Conservation (phyloP, 805 yeast genomes). For the Tetrapisispora arboricola region DNA sequence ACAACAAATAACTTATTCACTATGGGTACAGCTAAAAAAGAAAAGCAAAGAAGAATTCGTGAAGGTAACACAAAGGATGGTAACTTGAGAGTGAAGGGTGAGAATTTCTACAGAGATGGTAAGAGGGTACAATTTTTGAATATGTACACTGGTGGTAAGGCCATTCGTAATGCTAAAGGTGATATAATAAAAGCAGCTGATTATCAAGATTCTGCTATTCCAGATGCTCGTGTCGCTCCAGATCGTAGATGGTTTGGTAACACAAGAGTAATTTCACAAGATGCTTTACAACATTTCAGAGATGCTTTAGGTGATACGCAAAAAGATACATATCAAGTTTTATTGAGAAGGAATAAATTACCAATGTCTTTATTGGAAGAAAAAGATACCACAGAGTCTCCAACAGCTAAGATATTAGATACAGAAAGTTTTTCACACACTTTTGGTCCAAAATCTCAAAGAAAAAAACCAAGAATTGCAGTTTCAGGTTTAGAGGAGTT, state of each 20-base stretch:
- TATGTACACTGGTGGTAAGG: slow-evolving; percentile 90
- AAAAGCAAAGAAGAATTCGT: slow-evolving; percentile 74
- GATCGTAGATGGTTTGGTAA: slow-evolving; percentile 97
- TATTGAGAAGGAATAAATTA: slow-evolving; percentile 77
- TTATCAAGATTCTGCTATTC: slow-evolving; percentile 77
- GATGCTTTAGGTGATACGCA: slow-evolving; percentile 85
- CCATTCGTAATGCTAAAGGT: slow-evolving; percentile 78
- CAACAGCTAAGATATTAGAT: slow-evolving; percentile 71
- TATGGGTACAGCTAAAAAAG: slow-evolving; percentile 94
- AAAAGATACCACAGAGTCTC: slow-evolving; percentile 64
- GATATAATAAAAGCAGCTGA: slow-evolving; percentile 81
- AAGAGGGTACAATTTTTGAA: slow-evolving; percentile 80
- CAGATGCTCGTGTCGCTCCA: slow-evolving; percentile 90
- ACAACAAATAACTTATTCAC: background rate
- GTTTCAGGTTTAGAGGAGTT: slow-evolving; percentile 73
- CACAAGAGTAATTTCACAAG: slow-evolving; percentile 94
- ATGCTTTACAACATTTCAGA: slow-evolving; percentile 87
- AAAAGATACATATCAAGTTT: slow-evolving; percentile 74
- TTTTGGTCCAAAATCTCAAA: slow-evolving; percentile 91
- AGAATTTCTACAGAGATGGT: slow-evolving; percentile 91
- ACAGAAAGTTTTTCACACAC: slow-evolving; percentile 75
- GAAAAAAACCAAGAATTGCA: slow-evolving; percentile 79
- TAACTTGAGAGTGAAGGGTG: slow-evolving; percentile 89
- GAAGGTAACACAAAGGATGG: slow-evolving; percentile 80
- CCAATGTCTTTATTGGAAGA: slow-evolving; percentile 95